Evolutionary conservation across 768 basidiomycete genomes (phyloP).

Genomic region (Suillus plorans): DNA sequence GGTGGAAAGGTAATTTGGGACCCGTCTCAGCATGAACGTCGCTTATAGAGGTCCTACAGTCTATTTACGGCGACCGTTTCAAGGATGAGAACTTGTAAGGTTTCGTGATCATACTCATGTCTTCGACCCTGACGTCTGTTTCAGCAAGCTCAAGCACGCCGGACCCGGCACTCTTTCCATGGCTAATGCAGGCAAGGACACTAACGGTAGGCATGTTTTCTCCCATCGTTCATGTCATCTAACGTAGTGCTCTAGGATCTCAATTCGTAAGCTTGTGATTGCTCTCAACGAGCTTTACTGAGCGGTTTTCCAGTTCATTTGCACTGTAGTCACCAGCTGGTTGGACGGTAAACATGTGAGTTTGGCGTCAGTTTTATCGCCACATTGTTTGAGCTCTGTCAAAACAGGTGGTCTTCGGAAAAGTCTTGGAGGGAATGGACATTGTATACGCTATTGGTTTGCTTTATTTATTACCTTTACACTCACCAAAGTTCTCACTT

Average conservation of each 20-base stretch:
- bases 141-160: constrained; percentile 93
- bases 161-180: constrained; percentile 86
- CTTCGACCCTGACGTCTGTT: neutral
- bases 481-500: constrained; percentile 12
- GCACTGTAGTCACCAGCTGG: constrained; percentile 85
- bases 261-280: constrained; percentile 66
- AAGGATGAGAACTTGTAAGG: constrained; percentile 94
- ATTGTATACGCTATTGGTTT: constrained; percentile 74
- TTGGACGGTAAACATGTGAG: constrained; percentile 86
- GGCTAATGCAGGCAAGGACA: constrained; percentile 93
- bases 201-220: constrained; percentile 63
- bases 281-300: neutral
- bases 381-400: constrained; percentile 8
- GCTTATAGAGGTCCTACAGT: constrained; percentile 39
- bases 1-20: constrained; percentile 71
- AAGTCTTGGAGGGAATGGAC: constrained; percentile 91
- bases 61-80: constrained; percentile 90
- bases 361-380: neutral
- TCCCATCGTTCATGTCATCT: constrained; percentile 2
- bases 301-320: constrained; percentile 71
- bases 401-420: constrained; percentile 85
- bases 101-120: neutral
- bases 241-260: constrained; percentile 52
- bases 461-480: constrained; percentile 17
- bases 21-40: neutral